Conservation (phyloP, 73 alveolate species). For the Tetrahymena elliotti region DNA sequence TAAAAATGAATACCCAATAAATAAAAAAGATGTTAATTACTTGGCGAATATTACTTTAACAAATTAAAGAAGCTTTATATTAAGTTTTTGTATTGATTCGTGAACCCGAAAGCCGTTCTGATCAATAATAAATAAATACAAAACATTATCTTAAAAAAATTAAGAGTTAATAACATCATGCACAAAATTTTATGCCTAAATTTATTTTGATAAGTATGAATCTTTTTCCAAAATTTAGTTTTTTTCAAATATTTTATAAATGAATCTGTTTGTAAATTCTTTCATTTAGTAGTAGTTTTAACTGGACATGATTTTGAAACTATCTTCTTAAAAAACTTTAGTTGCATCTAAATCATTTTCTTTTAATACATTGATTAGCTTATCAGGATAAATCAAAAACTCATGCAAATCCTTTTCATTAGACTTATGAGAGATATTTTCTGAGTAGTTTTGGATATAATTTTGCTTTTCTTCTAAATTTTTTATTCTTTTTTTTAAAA, state of each 20-base stretch:
- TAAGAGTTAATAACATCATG: neutral
- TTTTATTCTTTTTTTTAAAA: too few relatives aligned
- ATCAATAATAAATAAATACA: neutral
- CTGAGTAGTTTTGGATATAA: neutral
- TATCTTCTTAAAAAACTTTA: too few relatives aligned
- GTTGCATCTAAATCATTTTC: too few relatives aligned
- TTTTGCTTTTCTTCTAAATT: neutral
- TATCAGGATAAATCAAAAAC: neutral
- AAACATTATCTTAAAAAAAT: too few relatives aligned
- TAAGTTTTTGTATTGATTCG: too few relatives aligned
- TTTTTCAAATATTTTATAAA: neutral
- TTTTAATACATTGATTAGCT: too few relatives aligned
- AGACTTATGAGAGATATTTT: neutral
- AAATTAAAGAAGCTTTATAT: neutral
- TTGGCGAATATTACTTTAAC: too few relatives aligned
- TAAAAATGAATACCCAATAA: too few relatives aligned
- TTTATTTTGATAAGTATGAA: neutral
- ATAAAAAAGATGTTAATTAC: neutral
- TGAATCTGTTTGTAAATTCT: neutral
- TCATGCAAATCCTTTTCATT: neutral
- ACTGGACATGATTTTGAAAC: neutral
- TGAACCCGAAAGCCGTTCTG: neutral
- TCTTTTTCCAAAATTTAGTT: neutral
- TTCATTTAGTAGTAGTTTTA: neutral
- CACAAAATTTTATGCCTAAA: neutral